phyloP scores from a whole-genome alignment of 2,329 filamentous ascomycete species.

The Talaromyces sp. region DNA sequence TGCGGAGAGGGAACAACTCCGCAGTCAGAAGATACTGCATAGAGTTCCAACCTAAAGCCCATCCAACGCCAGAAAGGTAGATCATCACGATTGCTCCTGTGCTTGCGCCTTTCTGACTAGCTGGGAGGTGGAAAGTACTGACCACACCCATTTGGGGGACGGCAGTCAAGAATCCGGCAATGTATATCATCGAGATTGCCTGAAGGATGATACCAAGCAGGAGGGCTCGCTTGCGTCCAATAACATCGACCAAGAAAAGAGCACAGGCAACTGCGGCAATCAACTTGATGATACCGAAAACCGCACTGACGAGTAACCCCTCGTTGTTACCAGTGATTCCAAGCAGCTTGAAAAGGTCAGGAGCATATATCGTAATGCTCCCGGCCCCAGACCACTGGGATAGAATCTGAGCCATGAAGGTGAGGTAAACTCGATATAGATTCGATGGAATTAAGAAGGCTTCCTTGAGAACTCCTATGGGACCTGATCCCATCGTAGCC shows the following conservation, averaged over 20 bases:
- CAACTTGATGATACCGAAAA: slow-evolving; percentile 21
- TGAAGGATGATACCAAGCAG: not conserved
- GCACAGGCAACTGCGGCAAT: slow-evolving; percentile 16
- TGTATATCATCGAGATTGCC: not conserved
- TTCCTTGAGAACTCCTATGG: not conserved
- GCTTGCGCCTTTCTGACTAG: slow-evolving; percentile 54
- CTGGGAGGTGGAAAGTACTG: not conserved
- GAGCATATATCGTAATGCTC: slow-evolving; percentile 21
- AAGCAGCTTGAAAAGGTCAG: slow-evolving; percentile 19
- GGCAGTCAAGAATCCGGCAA: slow-evolving; percentile 45
- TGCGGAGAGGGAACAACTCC: slow-evolving; percentile 71
- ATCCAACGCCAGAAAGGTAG: slow-evolving; percentile 61
- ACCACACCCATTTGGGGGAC: slow-evolving; percentile 56
- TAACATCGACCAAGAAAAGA: slow-evolving; percentile 20
- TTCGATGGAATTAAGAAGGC: not conserved
- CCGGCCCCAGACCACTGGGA: slow-evolving; percentile 7
- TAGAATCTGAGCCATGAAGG: not conserved
- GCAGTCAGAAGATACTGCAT: slow-evolving; percentile 77
- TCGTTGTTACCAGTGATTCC: slow-evolving; percentile 18
- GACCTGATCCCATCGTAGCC: not conserved
- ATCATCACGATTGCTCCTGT: slow-evolving; percentile 70
- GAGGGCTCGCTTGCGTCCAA: slow-evolving; percentile 16
- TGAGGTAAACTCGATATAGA: not conserved
- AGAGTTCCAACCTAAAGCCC: slow-evolving; percentile 64
- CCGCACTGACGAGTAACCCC: slow-evolving; percentile 19